phyloP scores from a whole-genome alignment of 148 eudicot genomes.

The Rhododendron kiyosumense region DNA sequence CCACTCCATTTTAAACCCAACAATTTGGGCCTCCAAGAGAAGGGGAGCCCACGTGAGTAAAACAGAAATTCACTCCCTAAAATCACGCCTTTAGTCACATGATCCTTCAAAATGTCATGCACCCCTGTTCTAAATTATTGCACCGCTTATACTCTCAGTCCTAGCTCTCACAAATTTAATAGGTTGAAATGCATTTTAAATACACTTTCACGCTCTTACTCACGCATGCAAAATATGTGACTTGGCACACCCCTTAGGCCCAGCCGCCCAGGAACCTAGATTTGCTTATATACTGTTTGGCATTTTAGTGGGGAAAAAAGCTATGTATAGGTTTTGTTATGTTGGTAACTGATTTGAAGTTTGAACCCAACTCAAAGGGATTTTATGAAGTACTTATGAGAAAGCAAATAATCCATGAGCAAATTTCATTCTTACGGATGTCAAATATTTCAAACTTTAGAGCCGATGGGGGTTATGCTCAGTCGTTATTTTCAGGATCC shows the following conservation, averaged over 20 bases:
- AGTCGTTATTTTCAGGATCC: no score
- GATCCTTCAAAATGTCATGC: no score
- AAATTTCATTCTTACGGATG: no score
- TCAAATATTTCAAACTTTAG: no score
- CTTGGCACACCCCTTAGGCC: no score
- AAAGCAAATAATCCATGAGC: no score
- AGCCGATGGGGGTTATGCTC: no score
- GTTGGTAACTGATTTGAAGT: neutral
- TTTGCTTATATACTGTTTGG: neutral
- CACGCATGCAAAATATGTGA: neutral
- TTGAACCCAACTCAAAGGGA: neutral
- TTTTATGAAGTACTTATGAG: no score
- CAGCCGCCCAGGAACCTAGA: neutral
- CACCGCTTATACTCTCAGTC: neutral
- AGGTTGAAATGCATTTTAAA: no score
- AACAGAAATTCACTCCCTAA: neutral
- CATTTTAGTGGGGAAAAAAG: neutral
- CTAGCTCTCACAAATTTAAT: neutral
- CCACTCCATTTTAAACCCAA: neutral
- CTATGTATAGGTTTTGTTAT: neutral
- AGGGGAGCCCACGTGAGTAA: neutral
- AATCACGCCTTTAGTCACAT: neutral
- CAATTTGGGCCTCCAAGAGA: neutral
- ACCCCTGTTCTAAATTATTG: neutral
- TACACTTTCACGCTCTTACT: neutral